Conservation (phyloP, 2,329 filamentous ascomycete species). For the Xylaria sp. region DNA sequence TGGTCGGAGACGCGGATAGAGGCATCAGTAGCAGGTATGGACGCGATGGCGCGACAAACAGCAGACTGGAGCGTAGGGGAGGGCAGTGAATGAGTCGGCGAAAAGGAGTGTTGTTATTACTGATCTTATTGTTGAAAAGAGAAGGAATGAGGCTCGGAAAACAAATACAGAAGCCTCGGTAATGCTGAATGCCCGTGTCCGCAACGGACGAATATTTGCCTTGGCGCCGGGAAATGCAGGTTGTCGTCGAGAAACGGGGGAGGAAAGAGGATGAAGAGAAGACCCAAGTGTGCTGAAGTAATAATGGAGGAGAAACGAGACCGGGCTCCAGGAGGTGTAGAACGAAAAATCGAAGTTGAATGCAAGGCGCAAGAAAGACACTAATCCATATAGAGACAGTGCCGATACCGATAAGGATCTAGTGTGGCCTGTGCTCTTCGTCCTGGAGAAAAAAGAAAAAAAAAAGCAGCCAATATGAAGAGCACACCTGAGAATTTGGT, state of each 20-base stretch:
- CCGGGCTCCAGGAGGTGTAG: conserved; percentile 24
- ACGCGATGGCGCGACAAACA: conserved; percentile 33
- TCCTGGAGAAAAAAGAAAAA: too few relatives aligned
- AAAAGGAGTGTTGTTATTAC: conserved; percentile 20
- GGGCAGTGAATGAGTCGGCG: conserved; percentile 13
- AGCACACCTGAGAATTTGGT: too few relatives aligned
- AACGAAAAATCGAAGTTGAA: conserved; percentile 31
- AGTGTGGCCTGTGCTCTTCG: conserved; percentile 7
- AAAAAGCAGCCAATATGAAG: too few relatives aligned
- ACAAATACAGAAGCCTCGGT: conserved; percentile 9
- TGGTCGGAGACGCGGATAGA: conserved; percentile 75
- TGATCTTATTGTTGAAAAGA: conserved; percentile 7
- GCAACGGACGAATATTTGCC: conserved; percentile 2
- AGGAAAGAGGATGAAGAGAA: conserved; percentile 25
- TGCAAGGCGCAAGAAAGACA: conserved; percentile 13
- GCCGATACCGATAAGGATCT: conserved; percentile 4
- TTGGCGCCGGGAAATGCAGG: conserved; percentile 18
- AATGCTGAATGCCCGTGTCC: background rate
- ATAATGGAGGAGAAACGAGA: conserved; percentile 40
- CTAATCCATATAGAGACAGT: conserved; percentile 22
- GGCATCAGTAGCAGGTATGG: conserved; percentile 75
- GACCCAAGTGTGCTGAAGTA: conserved; percentile 35
- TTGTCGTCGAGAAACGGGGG: conserved; percentile 24
- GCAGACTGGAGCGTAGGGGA: conserved; percentile 24
- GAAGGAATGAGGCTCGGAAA: conserved; percentile 1